Conservation (phyloP, 352 stramenopile genomes). For the Pythium rhizo-oryzae region DNA sequence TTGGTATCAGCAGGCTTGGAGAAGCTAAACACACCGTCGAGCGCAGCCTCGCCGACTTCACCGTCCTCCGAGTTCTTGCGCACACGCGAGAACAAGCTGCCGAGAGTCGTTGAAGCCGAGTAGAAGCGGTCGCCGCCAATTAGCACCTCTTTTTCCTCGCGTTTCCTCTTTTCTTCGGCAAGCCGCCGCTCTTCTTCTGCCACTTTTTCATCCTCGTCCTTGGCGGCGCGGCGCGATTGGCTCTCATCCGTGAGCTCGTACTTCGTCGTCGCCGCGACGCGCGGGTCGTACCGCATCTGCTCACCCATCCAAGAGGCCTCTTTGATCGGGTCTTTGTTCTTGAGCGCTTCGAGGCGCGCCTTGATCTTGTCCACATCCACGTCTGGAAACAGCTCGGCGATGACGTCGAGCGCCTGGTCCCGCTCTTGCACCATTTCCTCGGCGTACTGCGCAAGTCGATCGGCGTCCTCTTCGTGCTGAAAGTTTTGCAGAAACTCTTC, state of each 20-base stretch:
- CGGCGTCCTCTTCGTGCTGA: conserved; percentile 39
- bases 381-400: conserved; percentile 66
- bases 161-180: conserved; percentile 25
- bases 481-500: conserved; percentile 51
- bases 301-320: conserved; percentile 83
- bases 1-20: conserved; percentile 17
- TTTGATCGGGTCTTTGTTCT: conserved; percentile 64
- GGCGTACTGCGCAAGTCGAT: conserved; percentile 39
- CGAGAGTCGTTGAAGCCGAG: conserved; percentile 53
- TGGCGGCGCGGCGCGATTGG: conserved; percentile 6
- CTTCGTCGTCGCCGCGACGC: conserved; percentile 38
- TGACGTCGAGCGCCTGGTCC: conserved; percentile 49
- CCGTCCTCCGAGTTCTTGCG: conserved; percentile 86
- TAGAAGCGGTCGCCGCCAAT: conserved; percentile 78
- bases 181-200: conserved; percentile 29
- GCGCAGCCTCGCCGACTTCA: conserved; percentile 66
- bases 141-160: conserved; percentile 52
- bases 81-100: conserved; percentile 74
- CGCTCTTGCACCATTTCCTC: conserved; percentile 57
- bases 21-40: conserved; percentile 69
- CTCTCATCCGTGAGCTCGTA: conserved; percentile 55
- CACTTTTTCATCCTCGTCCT: conserved; percentile 23
- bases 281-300: conserved; percentile 70
- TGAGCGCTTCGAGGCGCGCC: conserved; percentile 43
- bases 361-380: conserved; percentile 70